A percentile compares a stretch with the other conserved stretches of the same genome.
Evolutionary conservation across 257 asterid species (phyloP).

Genomic region (Solanum arcanum): DNA sequence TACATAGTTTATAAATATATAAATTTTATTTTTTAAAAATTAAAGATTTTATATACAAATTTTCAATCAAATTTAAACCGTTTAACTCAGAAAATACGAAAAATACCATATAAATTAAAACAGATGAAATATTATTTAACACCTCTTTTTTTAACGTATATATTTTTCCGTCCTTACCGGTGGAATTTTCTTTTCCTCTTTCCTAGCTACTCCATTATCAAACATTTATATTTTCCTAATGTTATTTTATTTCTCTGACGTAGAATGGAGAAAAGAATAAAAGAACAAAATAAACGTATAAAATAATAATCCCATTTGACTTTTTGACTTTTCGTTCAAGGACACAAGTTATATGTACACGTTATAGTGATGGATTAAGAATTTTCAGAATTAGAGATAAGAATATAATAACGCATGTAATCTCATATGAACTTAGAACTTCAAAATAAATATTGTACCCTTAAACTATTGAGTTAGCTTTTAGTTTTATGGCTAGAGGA

Average conservation of each 20-base stretch:
- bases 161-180: background rate
- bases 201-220: background rate
- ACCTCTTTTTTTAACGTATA: background rate
- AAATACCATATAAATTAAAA: too few species aligned
- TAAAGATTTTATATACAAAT: accelerated
- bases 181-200: background rate
- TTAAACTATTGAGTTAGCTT: background rate
- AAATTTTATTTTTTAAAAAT: too few species aligned
- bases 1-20: too few species aligned
- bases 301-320: background rate
- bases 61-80: too few species aligned
- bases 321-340: background rate
- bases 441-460: too few species aligned
- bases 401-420: background rate
- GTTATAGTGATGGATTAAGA: accelerated
- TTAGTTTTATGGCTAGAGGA: background rate
- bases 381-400: too few species aligned
- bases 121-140: background rate
- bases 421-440: background rate
- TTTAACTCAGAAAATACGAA: too few species aligned
- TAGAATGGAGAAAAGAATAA: background rate
- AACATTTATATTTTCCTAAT: background rate
- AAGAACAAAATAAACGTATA: background rate
- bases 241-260: background rate
- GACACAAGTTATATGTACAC: background rate